phyloP scores from a whole-genome alignment of 345 rosid genomes.

The Linum trigynum region DNA sequence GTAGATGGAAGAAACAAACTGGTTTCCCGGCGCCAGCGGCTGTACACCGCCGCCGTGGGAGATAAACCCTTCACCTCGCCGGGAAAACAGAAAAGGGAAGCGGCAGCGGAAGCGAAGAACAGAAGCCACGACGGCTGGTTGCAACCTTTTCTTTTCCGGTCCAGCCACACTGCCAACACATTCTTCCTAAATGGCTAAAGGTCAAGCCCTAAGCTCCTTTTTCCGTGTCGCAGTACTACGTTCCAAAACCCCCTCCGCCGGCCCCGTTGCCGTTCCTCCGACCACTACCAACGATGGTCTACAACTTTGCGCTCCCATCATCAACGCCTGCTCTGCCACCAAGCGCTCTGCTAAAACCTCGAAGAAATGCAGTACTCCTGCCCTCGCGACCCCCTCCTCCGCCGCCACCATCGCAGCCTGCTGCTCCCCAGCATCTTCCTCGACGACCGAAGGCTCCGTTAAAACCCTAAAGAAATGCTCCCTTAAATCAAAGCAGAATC shows the following conservation, averaged over 20 bases:
- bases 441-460: not conserved
- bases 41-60: too few species aligned
- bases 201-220: conserved; percentile 21
- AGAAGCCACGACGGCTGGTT: too few species aligned
- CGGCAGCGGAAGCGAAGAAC: too few species aligned
- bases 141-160: too few species aligned
- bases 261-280: not conserved
- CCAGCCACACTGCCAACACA: too few species aligned
- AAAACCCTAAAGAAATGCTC: conserved; percentile 3
- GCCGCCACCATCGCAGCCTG: conserved; percentile 13
- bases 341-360: conserved; percentile 2
- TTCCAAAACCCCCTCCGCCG: not conserved
- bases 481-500: not conserved
- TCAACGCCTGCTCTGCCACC: too few species aligned
- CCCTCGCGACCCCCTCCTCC: conserved; percentile 2
- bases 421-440: not conserved
- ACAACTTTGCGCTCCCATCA: too few species aligned
- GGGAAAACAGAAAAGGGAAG: too few species aligned
- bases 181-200: conserved; percentile 9
- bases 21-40: too few species aligned
- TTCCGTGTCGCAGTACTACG: conserved; percentile 13
- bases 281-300: not conserved
- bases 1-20: too few species aligned
- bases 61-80: too few species aligned
- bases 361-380: too few species aligned